Evolutionary conservation across 805 yeast genomes (phyloP).

Genomic region (Deakozyma indianensis): DNA sequence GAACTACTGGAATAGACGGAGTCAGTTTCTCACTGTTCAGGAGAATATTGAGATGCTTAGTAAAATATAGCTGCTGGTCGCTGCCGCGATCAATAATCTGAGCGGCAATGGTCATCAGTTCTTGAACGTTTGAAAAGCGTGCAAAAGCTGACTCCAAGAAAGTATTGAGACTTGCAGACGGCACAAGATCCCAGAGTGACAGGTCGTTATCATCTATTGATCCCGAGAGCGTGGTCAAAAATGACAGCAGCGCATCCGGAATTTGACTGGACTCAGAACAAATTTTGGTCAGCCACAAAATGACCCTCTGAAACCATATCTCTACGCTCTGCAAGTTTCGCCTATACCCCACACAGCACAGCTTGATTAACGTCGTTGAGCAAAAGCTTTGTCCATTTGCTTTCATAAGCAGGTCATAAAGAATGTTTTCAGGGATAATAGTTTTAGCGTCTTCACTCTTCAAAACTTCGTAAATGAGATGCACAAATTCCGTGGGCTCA

Average conservation of each 20-base stretch:
- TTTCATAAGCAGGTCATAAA: neutral
- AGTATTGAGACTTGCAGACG: conserved; percentile 10
- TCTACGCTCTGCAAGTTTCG: neutral
- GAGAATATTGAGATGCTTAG: conserved; percentile 47
- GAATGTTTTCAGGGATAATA: neutral
- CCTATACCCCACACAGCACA: neutral
- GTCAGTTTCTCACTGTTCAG: conserved; percentile 35
- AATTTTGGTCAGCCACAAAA: conserved; percentile 13
- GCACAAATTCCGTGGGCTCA: neutral
- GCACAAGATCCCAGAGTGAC: conserved; percentile 9
- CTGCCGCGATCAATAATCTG: conserved; percentile 17
- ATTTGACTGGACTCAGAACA: conserved; percentile 7
- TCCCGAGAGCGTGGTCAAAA: neutral
- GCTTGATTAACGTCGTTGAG: neutral
- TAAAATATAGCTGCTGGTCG: conserved; percentile 12
- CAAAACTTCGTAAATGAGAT: neutral
- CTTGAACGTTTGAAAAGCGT: conserved; percentile 30
- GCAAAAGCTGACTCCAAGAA: conserved; percentile 14
- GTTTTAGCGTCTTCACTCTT: neutral
- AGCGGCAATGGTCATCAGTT: conserved; percentile 31
- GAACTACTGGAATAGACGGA: conserved; percentile 26
- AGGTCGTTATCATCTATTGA: neutral
- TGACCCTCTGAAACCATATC: conserved; percentile 9
- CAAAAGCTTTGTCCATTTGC: neutral
- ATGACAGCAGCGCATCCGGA: neutral